Percentiles rank a stretch among this genome's conserved stretches.
phyloP scores from a whole-genome alignment of 2,329 filamentous ascomycete species.

The Fusarium mundagurra region DNA sequence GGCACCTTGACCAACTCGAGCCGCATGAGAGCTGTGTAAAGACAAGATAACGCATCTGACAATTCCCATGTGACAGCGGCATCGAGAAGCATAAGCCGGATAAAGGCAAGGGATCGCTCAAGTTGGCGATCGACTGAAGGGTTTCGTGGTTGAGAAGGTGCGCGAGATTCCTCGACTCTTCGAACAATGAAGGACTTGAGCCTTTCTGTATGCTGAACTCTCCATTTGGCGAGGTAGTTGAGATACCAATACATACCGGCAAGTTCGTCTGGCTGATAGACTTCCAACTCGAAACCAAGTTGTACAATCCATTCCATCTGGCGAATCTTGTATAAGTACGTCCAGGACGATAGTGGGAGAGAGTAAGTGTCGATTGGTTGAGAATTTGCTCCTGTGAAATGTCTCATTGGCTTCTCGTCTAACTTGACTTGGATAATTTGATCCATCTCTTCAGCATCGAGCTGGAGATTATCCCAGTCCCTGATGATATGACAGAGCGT shows the following conservation, averaged over 20 bases:
- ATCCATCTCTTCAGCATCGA: slow-evolving; percentile 83
- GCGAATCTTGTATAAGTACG: slow-evolving; percentile 87
- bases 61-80: slow-evolving; percentile 70
- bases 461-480: slow-evolving; percentile 86
- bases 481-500: slow-evolving; percentile 85
- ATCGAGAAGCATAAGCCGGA: slow-evolving; percentile 71
- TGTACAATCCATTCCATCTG: slow-evolving; percentile 89
- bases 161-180: slow-evolving; percentile 47
- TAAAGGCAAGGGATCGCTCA: slow-evolving; percentile 61
- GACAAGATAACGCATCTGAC: slow-evolving; percentile 62
- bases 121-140: slow-evolving; percentile 55
- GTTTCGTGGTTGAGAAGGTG: slow-evolving; percentile 14
- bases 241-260: slow-evolving; percentile 93
- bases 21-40: slow-evolving; percentile 75
- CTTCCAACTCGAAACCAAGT: slow-evolving; percentile 91
- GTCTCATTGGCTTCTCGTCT: slow-evolving; percentile 67
- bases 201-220: slow-evolving; percentile 75
- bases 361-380: slow-evolving; percentile 66
- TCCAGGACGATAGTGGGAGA: slow-evolving; percentile 86
- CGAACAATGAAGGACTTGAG: slow-evolving; percentile 73
- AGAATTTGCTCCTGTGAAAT: slow-evolving; percentile 49
- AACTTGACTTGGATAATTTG: slow-evolving; percentile 69
- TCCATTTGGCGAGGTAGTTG: slow-evolving; percentile 75
- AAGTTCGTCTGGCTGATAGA: slow-evolving; percentile 88
- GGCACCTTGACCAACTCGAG: slow-evolving; percentile 63